These are phyloP conservation scores for Amorphotheca resinae DNA, from an alignment of 495 filamentous ascomycete genomes.

Conservation along the genomic window DNA sequence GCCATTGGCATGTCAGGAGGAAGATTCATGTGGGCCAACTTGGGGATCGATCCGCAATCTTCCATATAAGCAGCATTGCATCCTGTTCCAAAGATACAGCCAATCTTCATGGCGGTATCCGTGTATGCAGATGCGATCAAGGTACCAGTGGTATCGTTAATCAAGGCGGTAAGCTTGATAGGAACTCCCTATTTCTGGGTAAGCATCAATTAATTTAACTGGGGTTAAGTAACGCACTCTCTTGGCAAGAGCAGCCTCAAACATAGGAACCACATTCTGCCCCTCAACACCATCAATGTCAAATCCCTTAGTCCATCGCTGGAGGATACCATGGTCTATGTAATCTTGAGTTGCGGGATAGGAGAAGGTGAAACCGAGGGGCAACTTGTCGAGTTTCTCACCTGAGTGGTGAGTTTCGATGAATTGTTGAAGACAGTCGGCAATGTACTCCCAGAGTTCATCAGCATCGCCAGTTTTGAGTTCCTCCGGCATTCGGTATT, in stretches of 20 bases:
- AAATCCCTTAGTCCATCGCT: slow-evolving; percentile 98
- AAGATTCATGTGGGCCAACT: slow-evolving; percentile 88
- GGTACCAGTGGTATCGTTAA: slow-evolving; percentile 98
- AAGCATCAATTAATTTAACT: slow-evolving; percentile 1
- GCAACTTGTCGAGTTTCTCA: slow-evolving; percentile 48
- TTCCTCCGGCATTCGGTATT: slow-evolving; percentile 95
- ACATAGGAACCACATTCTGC: slow-evolving; percentile 83
- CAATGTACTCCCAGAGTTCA: slow-evolving; percentile 95
- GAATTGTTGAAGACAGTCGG: slow-evolving; percentile 93
- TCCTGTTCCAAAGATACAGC: slow-evolving; percentile 96
- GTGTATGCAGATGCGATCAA: slow-evolving; percentile 97
- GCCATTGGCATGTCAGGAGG: slow-evolving; percentile 82
- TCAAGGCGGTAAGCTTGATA: slow-evolving; percentile 84
- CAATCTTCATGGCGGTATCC: slow-evolving; percentile 80
- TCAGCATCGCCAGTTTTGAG: slow-evolving; percentile 82
- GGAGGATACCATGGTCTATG: slow-evolving; percentile 88
- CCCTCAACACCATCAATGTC: slow-evolving; percentile 96
- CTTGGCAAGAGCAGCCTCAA: slow-evolving; percentile 70
- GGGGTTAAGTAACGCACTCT: slow-evolving; percentile 39
- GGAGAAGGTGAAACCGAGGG: slow-evolving; percentile 95
- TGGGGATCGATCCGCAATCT: slow-evolving; percentile 77
- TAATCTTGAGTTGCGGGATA: slow-evolving; percentile 95
- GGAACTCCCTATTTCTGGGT: slow-evolving; percentile 47
- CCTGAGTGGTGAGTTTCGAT: slow-evolving; percentile 80
- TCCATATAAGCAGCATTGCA: slow-evolving; percentile 99